Evolutionary conservation across 169 alveolate species (phyloP).

Genomic region (Toxoplasma gondii): DNA sequence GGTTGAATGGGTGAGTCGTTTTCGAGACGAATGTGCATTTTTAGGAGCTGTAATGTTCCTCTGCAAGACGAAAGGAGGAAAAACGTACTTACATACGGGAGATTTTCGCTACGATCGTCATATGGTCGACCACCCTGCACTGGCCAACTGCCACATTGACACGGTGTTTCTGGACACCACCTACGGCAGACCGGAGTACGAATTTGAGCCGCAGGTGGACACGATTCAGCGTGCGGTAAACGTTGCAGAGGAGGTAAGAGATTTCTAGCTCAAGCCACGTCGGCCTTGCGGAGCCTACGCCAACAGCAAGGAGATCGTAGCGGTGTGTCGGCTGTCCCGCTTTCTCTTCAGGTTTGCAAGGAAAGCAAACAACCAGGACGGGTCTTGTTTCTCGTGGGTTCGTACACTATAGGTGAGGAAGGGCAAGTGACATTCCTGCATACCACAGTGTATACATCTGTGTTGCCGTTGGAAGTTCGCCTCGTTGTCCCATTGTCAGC

Average conservation of each 20-base stretch:
- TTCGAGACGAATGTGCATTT: not conserved
- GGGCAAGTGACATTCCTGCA: not conserved
- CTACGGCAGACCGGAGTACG: not conserved
- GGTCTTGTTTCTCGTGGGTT: conserved; percentile 17
- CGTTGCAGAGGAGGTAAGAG: conserved; percentile 24
- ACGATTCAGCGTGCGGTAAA: not conserved
- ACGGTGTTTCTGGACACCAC: conserved; percentile 52
- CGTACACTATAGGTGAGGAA: conserved; percentile 37
- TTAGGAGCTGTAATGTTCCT: conserved; percentile 61
- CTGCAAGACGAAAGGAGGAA: not conserved
- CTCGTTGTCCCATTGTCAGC: not conserved
- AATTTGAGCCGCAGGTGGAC: conserved; percentile 35
- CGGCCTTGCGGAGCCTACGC: too few species aligned
- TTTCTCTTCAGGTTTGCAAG: not conserved
- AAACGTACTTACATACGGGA: conserved; percentile 39
- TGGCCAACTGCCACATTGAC: not conserved
- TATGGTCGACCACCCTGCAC: conserved; percentile 19
- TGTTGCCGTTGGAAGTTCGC: not conserved
- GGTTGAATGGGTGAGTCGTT: not conserved
- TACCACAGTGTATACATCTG: not conserved
- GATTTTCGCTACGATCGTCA: conserved; percentile 54
- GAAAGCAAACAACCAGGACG: not conserved
- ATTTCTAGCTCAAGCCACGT: not conserved
- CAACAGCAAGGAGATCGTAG: too few species aligned
- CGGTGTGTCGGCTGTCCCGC: not conserved